Evolutionary conservation across 78 protist species (phyloP), one percentile per base, ranked within the genome.

Genomic region (Dictyostelium discoideum): DNA sequence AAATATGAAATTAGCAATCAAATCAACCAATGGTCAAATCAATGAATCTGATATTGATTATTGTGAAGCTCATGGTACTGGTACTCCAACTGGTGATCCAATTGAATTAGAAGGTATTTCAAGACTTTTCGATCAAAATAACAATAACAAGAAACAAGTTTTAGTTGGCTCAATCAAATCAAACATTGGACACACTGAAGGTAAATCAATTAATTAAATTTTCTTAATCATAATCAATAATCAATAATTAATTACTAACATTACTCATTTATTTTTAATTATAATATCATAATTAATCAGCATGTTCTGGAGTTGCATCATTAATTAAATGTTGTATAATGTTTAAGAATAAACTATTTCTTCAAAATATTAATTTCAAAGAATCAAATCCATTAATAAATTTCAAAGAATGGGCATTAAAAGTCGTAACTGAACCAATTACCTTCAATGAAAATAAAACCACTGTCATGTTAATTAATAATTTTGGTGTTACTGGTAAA

Each of bases 401-500:
- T 13, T 92, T 92, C 22, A 37, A 78, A n/a, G 57, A 84, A 20
- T 81, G 86, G 92, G 42, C 54, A 32, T 11, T 92, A 8, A 67
- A 92, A 44, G 96, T 92, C 6, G 96, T 92, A 5, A 86, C 78
- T 78, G 60, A 86, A 57, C 48, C 24, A 20, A 78, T 40, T 40
- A 81, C 83, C 29, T 90, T 90, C 1, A 54, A 76, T 26, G 84
- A 67, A 8, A 39, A 29, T 42, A 69, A 5, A 10, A n/a, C 54
- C 9, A 54, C 81, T 40, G 13, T 40, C 1, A 90, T 90, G 84
- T 73, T 81, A 26, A 82, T 90, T 8, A 90, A 90, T 54, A 65
- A 81, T n/a, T 97, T 97, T 81, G 98, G 98, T 67, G 72, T 97
- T 5, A 95, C 98, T 57, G 98, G 77, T 69, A 69, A 26, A 26